phyloP scores from a whole-genome alignment of 2,329 filamentous ascomycete genomes.

The Thermochaetoides dissita region DNA sequence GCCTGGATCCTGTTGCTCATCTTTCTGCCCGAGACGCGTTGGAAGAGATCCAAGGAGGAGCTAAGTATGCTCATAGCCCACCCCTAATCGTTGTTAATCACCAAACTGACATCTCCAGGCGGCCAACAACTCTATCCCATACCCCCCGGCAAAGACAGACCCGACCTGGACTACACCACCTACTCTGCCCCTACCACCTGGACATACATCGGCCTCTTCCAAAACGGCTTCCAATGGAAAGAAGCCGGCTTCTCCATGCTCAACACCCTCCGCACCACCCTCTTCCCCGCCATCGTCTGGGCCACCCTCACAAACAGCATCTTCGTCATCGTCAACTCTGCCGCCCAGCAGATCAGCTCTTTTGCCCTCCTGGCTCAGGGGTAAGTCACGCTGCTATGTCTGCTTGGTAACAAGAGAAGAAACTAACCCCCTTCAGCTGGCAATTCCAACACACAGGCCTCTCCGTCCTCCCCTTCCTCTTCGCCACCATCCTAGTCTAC shows the following conservation, averaged over 20 bases:
- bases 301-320: slow-evolving; percentile 18
- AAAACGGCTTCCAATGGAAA: slow-evolving; percentile 18
- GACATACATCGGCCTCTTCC: slow-evolving; percentile 22
- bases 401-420: no score
- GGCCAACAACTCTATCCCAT: slow-evolving; percentile 16
- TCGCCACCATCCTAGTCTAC: slow-evolving; percentile 11
- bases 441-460: slow-evolving; percentile 19
- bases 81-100: not conserved
- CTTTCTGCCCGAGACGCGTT: slow-evolving; percentile 23
- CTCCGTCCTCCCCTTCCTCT: slow-evolving; percentile 15
- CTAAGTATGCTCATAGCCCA: slow-evolving; percentile 12
- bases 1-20: slow-evolving; percentile 22
- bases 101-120: slow-evolving; percentile 1
- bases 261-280: slow-evolving; percentile 19
- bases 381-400: not conserved
- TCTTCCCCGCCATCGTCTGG: slow-evolving; percentile 23
- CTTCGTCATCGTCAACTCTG: slow-evolving; percentile 18
- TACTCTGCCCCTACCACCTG: slow-evolving; percentile 18
- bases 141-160: slow-evolving; percentile 15
- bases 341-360: slow-evolving; percentile 16
- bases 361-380: slow-evolving; percentile 17
- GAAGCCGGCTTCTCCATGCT: slow-evolving; percentile 15
- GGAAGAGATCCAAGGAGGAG: slow-evolving; percentile 19
- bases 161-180: slow-evolving; percentile 16
- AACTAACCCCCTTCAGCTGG: slow-evolving; percentile 7